Evolutionary conservation across 2,329 filamentous ascomycete genomes (phyloP).

Genomic region (Curvularia lunata): DNA sequence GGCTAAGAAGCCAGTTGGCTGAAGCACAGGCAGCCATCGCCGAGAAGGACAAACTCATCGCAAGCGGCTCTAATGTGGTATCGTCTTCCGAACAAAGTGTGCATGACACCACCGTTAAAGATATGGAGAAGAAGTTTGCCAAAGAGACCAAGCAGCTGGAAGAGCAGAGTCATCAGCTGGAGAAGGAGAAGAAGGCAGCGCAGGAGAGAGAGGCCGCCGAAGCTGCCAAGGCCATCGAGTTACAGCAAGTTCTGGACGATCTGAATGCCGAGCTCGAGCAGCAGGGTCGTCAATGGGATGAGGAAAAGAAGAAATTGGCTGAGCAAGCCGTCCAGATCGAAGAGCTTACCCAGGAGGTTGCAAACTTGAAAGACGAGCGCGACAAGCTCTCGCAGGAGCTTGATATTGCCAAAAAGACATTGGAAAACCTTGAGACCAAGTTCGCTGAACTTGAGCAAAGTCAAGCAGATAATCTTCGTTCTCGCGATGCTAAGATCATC

Average conservation of each 20-base stretch:
- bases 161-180: slow-evolving; percentile 40
- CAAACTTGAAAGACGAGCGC: slow-evolving; percentile 33
- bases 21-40: slow-evolving; percentile 40
- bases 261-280: slow-evolving; percentile 45
- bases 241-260: slow-evolving; percentile 46
- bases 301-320: slow-evolving; percentile 45
- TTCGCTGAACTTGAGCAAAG: slow-evolving; percentile 37
- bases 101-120: slow-evolving; percentile 38
- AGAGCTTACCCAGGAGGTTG: slow-evolving; percentile 32
- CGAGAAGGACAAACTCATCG: slow-evolving; percentile 42
- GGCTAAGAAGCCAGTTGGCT: slow-evolving; percentile 41
- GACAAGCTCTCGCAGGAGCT: slow-evolving; percentile 33
- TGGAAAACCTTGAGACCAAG: slow-evolving; percentile 39
- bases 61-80: slow-evolving; percentile 22
- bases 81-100: slow-evolving; percentile 24
- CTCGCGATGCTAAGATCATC: slow-evolving; percentile 40
- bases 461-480: slow-evolving; percentile 34
- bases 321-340: slow-evolving; percentile 42
- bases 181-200: slow-evolving; percentile 40
- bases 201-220: slow-evolving; percentile 43
- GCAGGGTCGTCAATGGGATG: slow-evolving; percentile 45
- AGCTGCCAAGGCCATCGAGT: slow-evolving; percentile 40
- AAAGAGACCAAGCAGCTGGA: slow-evolving; percentile 43
- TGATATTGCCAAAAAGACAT: slow-evolving; percentile 27
- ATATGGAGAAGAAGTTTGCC: slow-evolving; percentile 48